A percentile compares a stretch with the other conserved stretches of the same genome.
phyloP scores from a whole-genome alignment of 164 flowering plant species.

The Tinospora cordifolia region DNA sequence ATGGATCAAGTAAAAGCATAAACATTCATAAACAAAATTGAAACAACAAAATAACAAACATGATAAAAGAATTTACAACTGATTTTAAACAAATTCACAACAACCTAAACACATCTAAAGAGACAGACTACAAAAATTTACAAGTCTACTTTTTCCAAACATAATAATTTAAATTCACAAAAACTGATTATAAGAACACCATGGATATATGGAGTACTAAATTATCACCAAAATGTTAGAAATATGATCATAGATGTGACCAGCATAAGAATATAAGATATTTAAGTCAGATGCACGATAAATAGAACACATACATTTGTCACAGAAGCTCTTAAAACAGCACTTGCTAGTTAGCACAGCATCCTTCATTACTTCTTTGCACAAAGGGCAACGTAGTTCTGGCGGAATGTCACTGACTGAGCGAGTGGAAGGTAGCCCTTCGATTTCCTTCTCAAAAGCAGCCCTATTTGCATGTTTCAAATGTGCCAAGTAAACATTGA shows the following conservation, averaged over 20 bases:
- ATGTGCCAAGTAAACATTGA: not conserved
- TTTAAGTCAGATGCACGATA: not conserved
- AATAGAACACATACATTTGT: constrained; percentile 57
- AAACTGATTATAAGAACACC: not conserved
- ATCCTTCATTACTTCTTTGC: constrained; percentile 96
- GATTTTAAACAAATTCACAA: not conserved
- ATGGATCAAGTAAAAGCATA: not conserved
- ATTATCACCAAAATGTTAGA: not conserved
- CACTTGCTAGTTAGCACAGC: constrained; percentile 98
- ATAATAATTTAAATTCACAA: not conserved
- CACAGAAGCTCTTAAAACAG: constrained; percentile 90
- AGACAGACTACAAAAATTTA: not conserved
- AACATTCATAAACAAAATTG: not conserved
- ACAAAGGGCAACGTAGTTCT: constrained; percentile 84
- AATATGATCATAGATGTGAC: not conserved
- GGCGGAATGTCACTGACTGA: constrained; percentile 79
- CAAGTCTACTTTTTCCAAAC: not conserved
- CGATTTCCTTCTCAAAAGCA: constrained; percentile 94
- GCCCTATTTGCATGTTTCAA: constrained; percentile 48
- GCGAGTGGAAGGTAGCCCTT: constrained; percentile 81
- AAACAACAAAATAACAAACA: not conserved
- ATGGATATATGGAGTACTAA: not conserved
- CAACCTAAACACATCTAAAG: not conserved
- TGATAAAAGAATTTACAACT: not conserved
- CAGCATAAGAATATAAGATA: not conserved